phyloP scores from a whole-genome alignment of 1,284 basidiomycete genomes.

The Neonothopanus nambi region DNA sequence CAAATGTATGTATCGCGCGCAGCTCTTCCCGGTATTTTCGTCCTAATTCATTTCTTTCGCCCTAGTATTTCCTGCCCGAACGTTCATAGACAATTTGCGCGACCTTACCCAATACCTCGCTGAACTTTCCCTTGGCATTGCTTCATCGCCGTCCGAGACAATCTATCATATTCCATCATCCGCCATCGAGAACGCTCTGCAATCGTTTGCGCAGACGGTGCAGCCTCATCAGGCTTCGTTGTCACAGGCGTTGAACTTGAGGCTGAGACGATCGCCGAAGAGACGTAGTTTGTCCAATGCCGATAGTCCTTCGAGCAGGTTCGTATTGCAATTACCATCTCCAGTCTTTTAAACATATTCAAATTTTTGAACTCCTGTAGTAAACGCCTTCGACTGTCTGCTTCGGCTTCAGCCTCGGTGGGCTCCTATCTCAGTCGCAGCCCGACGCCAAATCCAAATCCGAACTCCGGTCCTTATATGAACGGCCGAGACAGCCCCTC shows the following conservation, averaged over 20 bases:
- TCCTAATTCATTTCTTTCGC: no score
- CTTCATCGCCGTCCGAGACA: slow-evolving; percentile 2
- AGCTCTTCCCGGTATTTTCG: no score
- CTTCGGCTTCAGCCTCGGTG: neutral
- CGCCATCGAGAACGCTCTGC: slow-evolving; percentile 30
- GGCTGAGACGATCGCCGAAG: slow-evolving; percentile 40
- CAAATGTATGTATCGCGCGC: no score
- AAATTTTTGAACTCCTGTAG: slow-evolving; percentile 1
- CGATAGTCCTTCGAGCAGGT: slow-evolving; percentile 33
- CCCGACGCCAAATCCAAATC: no score
- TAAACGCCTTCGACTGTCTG: slow-evolving; percentile 13
- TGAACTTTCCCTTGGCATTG: slow-evolving; percentile 28
- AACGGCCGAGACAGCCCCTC: slow-evolving; percentile 18
- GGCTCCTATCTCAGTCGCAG: slow-evolving; percentile 7
- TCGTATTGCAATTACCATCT: slow-evolving; percentile 12
- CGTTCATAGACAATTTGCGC: slow-evolving; percentile 52
- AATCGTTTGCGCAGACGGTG: no score
- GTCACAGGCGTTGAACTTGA: slow-evolving; percentile 35
- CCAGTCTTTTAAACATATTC: neutral
- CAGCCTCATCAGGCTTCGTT: slow-evolving; percentile 36
- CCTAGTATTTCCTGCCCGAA: slow-evolving; percentile 54
- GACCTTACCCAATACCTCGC: slow-evolving; percentile 39
- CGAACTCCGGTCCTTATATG: neutral
- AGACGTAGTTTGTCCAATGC: slow-evolving; percentile 34
- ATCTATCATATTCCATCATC: slow-evolving; percentile 31